Evolutionary conservation across 371 early-diverging fungal genomes (phyloP), one percentile per base, ranked within the genome.

Genomic region (Mortierella sp.): DNA sequence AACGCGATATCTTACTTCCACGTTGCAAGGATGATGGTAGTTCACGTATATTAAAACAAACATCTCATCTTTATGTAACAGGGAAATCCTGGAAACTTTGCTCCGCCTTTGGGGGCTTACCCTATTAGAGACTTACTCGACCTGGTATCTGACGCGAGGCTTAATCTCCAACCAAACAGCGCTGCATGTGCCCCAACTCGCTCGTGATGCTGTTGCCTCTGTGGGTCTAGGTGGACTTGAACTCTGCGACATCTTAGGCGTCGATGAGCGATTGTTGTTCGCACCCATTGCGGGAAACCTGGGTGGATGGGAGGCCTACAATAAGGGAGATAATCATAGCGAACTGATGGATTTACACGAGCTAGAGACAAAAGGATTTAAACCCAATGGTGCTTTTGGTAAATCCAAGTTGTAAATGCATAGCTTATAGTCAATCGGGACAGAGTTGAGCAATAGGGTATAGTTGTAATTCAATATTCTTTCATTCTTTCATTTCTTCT

Each of bases 251-350:
- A 85, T 87, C 32, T 79, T 93, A 11, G 93, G 88, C 47, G 84
- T 92, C 10, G 83, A 85, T 26, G 84, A 84, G 49, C 75, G 83
- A 24, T 68, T 92, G 65, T 66, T 93, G 26, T 84, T 84, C 66
- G 90, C 92, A 0, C 93, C 94, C 1, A 90, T 93, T 67, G 90
- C 92, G 9, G 70, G 84, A 1, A 87, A 88, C 68, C 32, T 43
- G 39, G 72, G 68, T 5, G 72, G 68, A 30, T 93, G 91, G 92
- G 87, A 68, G 20, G 71, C 49, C 12, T 92, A 83, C 77, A 91
- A 93, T 76, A 72, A 64, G 22, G 63, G 52, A 20, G 90, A 91
- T 64, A 92, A 91, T 77, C 77, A 83, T 18, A 87, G 88, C 39
- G 86, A 88, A 54, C 47, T 85, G 5, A 37, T 68, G 68, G 28